Percentiles rank a stretch among this genome's conserved stretches.
Evolutionary conservation across 2,329 filamentous ascomycete species (phyloP).

Genomic region (Diplodia seriata): DNA sequence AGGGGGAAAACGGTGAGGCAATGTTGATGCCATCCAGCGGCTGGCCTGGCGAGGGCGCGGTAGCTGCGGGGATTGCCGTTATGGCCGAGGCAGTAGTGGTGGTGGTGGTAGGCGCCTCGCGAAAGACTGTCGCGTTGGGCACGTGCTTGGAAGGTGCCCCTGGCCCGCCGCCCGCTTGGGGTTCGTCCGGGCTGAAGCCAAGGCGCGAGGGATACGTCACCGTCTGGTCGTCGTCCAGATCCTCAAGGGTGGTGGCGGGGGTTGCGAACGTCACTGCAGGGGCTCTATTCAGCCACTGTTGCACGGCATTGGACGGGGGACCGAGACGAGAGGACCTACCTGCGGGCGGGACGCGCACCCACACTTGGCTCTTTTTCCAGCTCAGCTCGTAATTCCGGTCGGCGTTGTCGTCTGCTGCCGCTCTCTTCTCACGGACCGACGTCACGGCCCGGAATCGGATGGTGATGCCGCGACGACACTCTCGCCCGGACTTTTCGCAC

Average conservation of each 20-base stretch:
- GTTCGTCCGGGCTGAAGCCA: background rate
- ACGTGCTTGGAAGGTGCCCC: background rate
- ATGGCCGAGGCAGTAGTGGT: background rate
- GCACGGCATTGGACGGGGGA: background rate
- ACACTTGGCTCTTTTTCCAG: conserved; percentile 14
- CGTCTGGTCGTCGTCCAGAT: conserved; percentile 16
- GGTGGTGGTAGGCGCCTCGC: background rate
- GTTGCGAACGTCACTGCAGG: conserved; percentile 24
- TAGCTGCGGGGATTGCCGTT: background rate
- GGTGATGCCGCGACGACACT: conserved; percentile 25
- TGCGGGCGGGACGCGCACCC: conserved; percentile 23
- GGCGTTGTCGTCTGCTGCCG: background rate
- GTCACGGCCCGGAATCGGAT: conserved; percentile 30
- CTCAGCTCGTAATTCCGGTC: conserved; percentile 7
- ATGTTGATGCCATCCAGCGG: background rate
- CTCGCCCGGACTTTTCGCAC: conserved; percentile 22
- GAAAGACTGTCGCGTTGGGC: background rate
- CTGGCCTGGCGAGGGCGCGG: background rate
- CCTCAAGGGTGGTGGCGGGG: conserved; percentile 18
- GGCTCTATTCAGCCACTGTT: background rate
- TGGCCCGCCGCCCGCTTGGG: background rate
- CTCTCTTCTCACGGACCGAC: conserved; percentile 28
- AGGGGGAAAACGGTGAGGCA: background rate
- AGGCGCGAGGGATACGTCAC: conserved; percentile 6
- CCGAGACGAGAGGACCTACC: background rate